These are phyloP conservation scores for Phytophthora palmivora DNA, from an alignment of 352 stramenopile species.

Conservation along the genomic window DNA sequence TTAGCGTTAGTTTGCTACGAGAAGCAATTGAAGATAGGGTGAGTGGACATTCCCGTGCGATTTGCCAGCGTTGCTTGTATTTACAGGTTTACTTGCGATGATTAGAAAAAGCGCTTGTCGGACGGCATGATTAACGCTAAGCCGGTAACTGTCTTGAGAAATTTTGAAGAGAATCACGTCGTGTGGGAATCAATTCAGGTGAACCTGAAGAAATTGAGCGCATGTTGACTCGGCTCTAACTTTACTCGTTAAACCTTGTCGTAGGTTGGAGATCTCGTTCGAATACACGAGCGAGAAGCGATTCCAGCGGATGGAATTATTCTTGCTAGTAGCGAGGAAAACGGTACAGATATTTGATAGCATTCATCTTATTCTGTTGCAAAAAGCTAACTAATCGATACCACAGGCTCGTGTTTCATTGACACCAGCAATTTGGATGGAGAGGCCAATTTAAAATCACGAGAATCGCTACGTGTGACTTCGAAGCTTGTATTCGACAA, in stretches of 20 bases:
- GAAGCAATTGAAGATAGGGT: slow-evolving; percentile 86
- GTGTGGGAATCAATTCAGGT: slow-evolving; percentile 83
- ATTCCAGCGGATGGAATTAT: slow-evolving; percentile 94
- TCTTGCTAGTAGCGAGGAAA: slow-evolving; percentile 82
- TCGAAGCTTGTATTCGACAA: slow-evolving; percentile 45
- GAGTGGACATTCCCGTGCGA: slow-evolving; percentile 12
- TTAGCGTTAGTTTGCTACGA: slow-evolving; percentile 78
- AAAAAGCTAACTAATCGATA: neutral
- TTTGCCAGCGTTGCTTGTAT: neutral
- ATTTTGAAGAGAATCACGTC: slow-evolving; percentile 65
- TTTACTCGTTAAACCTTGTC: neutral
- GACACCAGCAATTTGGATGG: slow-evolving; percentile 87
- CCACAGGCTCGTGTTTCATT: slow-evolving; percentile 73
- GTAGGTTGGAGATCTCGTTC: slow-evolving; percentile 87
- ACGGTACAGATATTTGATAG: slow-evolving; percentile 43
- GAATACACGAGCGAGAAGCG: slow-evolving; percentile 82
- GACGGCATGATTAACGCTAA: slow-evolving; percentile 72
- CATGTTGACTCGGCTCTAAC: neutral
- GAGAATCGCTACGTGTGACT: slow-evolving; percentile 56
- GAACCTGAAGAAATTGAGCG: neutral
- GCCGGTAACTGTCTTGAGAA: slow-evolving; percentile 61
- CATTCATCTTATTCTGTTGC: too few relatives aligned
- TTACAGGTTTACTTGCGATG: slow-evolving; percentile 22
- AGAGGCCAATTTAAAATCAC: slow-evolving; percentile 80
- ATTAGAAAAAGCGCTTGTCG: slow-evolving; percentile 58